Evolutionary conservation across 371 early-diverging fungal genomes (phyloP), one percentile per base, ranked within the genome.

Genomic region (Coemansia sp.): DNA sequence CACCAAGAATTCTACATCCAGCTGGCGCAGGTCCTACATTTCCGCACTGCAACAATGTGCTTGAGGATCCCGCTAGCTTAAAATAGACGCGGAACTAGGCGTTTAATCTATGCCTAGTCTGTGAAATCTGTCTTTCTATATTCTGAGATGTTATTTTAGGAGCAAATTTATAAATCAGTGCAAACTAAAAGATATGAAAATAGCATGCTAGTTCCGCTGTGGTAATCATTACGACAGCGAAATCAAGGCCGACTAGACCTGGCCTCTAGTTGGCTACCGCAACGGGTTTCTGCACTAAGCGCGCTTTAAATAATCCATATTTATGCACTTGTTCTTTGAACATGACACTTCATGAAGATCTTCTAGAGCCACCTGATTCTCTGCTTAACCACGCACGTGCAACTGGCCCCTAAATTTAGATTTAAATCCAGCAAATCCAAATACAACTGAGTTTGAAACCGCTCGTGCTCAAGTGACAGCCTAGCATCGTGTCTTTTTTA

Each of bases 11-110:
- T 32, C 32, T 32, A 56, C 56, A 56, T 17, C 56, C 19, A 26
- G 44, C 44, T 44, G 32, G n/a, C 56, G 32, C n/a, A 32, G 56
- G 56, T n/a, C 2, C 56, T 26, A 29, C 29, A 56, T 29, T 56
- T 56, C 56, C 56, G 56, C 56, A 17, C 56, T 17, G 17, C 15
- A 56, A 29, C 56, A 19, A 19, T 49, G 49, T 17, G 7, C 49
- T 49, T 19, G 3, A 49, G 49, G 8, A 49, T 17, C 49, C n/a
- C 19, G 19, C 19, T n/a, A 49, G n/a, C 49, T n/a, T 49, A 49
- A 49, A 49, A 49, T 49, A 49, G 49, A 9, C n/a, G 49, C 49
- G 49, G 49, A 49, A 19, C 49, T 19, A 49, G 49, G 9, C 19
- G 8, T 17, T 44, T 44, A 44, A 49, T 49, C 49, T 49, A 19